These are phyloP conservation scores for Botryobasidium botryosum DNA, from an alignment of 768 basidiomycete species.

Conservation along the genomic window DNA sequence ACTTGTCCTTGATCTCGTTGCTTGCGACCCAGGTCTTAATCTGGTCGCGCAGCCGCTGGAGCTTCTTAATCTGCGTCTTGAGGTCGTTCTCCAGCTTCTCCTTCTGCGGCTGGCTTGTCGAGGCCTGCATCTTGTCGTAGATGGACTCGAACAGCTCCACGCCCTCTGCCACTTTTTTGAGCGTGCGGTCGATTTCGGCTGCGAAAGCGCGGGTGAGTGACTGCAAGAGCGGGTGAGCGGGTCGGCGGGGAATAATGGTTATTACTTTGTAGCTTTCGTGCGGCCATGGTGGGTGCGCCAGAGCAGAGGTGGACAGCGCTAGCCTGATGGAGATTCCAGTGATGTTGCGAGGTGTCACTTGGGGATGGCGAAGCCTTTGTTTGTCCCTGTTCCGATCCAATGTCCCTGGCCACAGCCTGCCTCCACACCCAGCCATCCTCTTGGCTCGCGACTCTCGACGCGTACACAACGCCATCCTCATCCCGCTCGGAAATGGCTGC, in stretches of 20 bases:
- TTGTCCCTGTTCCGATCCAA: too few relatives aligned
- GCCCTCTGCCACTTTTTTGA: slow-evolving; percentile 93
- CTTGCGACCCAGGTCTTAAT: slow-evolving; percentile 94
- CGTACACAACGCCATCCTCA: too few relatives aligned
- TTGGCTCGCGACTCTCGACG: too few relatives aligned
- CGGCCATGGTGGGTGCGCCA: slow-evolving; percentile 47
- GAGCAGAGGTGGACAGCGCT: background rate
- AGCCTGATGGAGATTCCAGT: too few relatives aligned
- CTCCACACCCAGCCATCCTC: too few relatives aligned
- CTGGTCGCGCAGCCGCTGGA: slow-evolving; percentile 69
- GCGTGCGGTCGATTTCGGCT: slow-evolving; percentile 98
- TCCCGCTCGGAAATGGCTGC: too few relatives aligned
- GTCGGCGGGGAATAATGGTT: slow-evolving; percentile 1
- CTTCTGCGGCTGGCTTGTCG: slow-evolving; percentile 93
- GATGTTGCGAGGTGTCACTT: too few relatives aligned
- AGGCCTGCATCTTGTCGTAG: slow-evolving; percentile 95
- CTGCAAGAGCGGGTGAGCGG: slow-evolving; percentile 11
- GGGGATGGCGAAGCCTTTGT: too few relatives aligned
- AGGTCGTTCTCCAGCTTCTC: slow-evolving; percentile 93
- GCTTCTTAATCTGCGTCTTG: slow-evolving; percentile 97
- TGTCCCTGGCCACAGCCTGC: too few relatives aligned
- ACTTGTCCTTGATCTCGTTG: slow-evolving; percentile 99
- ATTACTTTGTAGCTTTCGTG: slow-evolving; percentile 75
- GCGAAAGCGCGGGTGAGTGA: slow-evolving; percentile 8
- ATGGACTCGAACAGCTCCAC: slow-evolving; percentile 91